These are phyloP conservation scores for Platanthera zijinensis DNA, from an alignment of 106 monocot species.

Conservation along the genomic window DNA sequence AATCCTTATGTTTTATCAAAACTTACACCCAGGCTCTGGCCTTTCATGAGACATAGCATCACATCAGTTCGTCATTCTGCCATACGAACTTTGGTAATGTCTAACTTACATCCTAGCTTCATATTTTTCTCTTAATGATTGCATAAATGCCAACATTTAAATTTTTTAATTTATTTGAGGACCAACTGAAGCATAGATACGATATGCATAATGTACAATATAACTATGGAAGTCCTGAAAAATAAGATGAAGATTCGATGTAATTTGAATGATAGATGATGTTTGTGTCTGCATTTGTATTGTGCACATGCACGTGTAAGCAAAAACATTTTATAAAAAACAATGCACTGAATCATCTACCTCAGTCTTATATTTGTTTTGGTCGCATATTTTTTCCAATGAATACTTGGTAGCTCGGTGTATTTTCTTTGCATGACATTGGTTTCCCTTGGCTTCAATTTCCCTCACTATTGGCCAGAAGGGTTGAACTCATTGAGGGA, in stretches of 20 bases:
- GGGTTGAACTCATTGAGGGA: not conserved
- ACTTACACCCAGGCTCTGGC: constrained; percentile 86
- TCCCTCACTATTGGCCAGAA: not conserved
- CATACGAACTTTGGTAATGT: constrained; percentile 75
- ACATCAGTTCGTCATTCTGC: constrained; percentile 91
- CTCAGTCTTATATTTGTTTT: not conserved
- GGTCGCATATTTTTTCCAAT: not conserved
- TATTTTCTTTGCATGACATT: not conserved
- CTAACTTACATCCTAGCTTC: not conserved
- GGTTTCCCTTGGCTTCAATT: not conserved
- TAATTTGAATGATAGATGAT: not conserved
- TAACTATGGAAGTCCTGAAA: not conserved
- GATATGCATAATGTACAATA: not conserved
- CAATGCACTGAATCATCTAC: not conserved
- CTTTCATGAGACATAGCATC: constrained; percentile 96
- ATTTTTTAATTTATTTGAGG: not conserved
- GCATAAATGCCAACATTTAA: not conserved
- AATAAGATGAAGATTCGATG: not conserved
- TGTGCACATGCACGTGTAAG: not conserved
- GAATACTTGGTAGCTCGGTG: not conserved
- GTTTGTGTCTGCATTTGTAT: not conserved
- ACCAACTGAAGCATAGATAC: not conserved
- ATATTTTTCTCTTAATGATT: not conserved
- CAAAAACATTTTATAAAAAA: not conserved
- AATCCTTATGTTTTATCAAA: constrained; percentile 75